Percentiles rank a stretch among this genome's conserved stretches.
Evolutionary conservation across 2,329 filamentous ascomycete species (phyloP).

Genomic region (Capronia epimyces): DNA sequence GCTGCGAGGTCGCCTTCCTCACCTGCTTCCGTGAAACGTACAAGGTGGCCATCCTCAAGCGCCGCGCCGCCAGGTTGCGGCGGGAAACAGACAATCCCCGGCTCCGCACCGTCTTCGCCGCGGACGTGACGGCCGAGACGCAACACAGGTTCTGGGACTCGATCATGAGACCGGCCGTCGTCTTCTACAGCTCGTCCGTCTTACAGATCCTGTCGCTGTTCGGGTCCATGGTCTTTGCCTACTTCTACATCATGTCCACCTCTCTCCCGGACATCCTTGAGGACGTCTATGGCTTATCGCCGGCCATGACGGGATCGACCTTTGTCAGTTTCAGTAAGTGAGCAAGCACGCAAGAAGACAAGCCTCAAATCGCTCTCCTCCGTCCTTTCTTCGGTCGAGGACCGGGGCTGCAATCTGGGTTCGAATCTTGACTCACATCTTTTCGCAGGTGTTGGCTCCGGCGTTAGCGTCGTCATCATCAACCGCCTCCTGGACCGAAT

Average conservation of each 20-base stretch:
- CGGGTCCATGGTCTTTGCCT: slow-evolving; percentile 44
- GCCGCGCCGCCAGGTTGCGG: slow-evolving; percentile 31
- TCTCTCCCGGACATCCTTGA: slow-evolving; percentile 34
- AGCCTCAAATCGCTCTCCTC: background rate
- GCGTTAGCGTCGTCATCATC: slow-evolving; percentile 24
- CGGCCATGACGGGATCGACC: slow-evolving; percentile 29
- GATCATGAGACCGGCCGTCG: slow-evolving; percentile 52
- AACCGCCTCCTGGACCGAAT: slow-evolving; percentile 25
- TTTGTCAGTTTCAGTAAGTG: slow-evolving; percentile 27
- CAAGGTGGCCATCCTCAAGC: slow-evolving; percentile 31
- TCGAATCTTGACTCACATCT: too few species aligned
- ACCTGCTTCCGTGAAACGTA: slow-evolving; percentile 33
- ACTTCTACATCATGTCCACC: slow-evolving; percentile 43
- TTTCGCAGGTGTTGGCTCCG: slow-evolving; percentile 27
- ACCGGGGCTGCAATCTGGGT: too few species aligned
- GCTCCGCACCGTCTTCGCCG: slow-evolving; percentile 24
- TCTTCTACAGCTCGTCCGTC: slow-evolving; percentile 54
- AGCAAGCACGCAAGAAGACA: background rate
- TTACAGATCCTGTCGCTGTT: slow-evolving; percentile 47
- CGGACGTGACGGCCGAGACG: slow-evolving; percentile 6
- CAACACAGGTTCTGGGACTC: slow-evolving; percentile 35
- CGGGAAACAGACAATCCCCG: slow-evolving; percentile 29
- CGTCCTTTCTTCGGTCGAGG: background rate
- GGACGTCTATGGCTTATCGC: slow-evolving; percentile 30
- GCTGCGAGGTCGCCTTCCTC: slow-evolving; percentile 28